A percentile compares a stretch with the other conserved stretches of the same genome.
These are phyloP conservation scores for Lunularia cruciata DNA, from an alignment of 225 moss, liverwort and hornwort species.

Conservation along the genomic window DNA sequence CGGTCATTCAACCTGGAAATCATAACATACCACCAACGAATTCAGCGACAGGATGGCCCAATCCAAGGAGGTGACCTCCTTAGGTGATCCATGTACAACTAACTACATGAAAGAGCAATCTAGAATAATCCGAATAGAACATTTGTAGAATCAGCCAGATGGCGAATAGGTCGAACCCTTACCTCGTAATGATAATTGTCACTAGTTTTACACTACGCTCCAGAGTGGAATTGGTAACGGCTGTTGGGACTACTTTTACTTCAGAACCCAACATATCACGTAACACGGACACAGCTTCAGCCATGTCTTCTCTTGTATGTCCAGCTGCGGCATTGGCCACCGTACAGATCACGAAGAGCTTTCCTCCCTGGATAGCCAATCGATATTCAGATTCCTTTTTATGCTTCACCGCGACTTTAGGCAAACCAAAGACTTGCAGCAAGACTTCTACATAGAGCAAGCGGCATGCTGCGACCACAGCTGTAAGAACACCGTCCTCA, in stretches of 20 bases:
- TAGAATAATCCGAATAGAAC: too few species aligned
- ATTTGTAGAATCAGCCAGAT: too few species aligned
- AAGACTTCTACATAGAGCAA: background rate
- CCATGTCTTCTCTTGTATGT: slow-evolving; percentile 29
- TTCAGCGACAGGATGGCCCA: background rate
- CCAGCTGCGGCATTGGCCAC: slow-evolving; percentile 36
- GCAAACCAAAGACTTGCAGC: too few species aligned
- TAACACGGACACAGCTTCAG: slow-evolving; percentile 31
- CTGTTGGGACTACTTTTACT: slow-evolving; percentile 25
- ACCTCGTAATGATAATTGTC: slow-evolving; percentile 48
- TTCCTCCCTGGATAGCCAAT: slow-evolving; percentile 34
- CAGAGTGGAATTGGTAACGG: slow-evolving; percentile 31
- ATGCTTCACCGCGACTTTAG: background rate
- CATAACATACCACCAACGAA: background rate
- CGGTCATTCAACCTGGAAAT: background rate
- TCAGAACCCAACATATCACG: slow-evolving; percentile 35
- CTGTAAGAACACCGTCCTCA: background rate
- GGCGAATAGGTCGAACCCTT: slow-evolving; percentile 11
- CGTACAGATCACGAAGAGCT: slow-evolving; percentile 44
- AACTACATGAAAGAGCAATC: too few species aligned
- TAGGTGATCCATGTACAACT: background rate
- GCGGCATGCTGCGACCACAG: too few species aligned
- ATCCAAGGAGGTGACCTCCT: background rate
- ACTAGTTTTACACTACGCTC: slow-evolving; percentile 36
- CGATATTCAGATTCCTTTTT: background rate